Conservation (phyloP, 139 green algal genomes). For the Coccomyxa sp. region DNA sequence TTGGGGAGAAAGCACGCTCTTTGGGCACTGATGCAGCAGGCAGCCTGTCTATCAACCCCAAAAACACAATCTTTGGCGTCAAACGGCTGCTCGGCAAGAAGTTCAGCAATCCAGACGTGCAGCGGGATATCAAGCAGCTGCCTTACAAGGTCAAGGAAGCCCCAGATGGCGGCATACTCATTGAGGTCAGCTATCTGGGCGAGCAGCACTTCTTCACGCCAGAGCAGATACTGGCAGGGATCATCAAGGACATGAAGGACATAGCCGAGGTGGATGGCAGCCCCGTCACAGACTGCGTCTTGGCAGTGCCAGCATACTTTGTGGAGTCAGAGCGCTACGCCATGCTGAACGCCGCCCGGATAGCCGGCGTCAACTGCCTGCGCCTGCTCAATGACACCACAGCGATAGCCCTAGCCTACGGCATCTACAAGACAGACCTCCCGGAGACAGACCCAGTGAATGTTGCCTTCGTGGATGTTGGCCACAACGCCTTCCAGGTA, state of each 20-base stretch:
- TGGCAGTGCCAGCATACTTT: slow-evolving; percentile 88
- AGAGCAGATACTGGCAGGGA: slow-evolving; percentile 81
- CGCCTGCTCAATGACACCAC: slow-evolving; percentile 96
- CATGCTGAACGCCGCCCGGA: slow-evolving; percentile 75
- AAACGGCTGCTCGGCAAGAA: slow-evolving; percentile 93
- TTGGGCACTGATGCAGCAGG: slow-evolving; percentile 77
- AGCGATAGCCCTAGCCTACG: slow-evolving; percentile 92
- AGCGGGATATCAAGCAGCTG: slow-evolving; percentile 59
- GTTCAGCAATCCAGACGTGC: slow-evolving; percentile 77
- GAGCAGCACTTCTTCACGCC: slow-evolving; percentile 49
- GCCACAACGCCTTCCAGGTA: slow-evolving; percentile 86
- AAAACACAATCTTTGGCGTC: slow-evolving; percentile 89
- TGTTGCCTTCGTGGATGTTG: slow-evolving; percentile 95
- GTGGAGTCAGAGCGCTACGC: slow-evolving; percentile 76
- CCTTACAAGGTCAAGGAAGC: slow-evolving; percentile 72
- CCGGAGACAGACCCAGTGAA: slow-evolving; percentile 79
- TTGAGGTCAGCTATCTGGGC: slow-evolving; percentile 75
- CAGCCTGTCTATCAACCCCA: slow-evolving; percentile 80
- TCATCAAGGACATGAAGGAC: slow-evolving; percentile 86
- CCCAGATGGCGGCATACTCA: slow-evolving; percentile 65
- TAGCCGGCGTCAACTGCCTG: slow-evolving; percentile 87
- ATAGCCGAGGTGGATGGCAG: slow-evolving; percentile 86
- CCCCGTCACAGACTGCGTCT: slow-evolving; percentile 86
- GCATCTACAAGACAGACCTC: slow-evolving; percentile 99
- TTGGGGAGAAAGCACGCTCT: slow-evolving; percentile 79